These are phyloP conservation scores for Colletotrichum cordylinicola DNA, from an alignment of 2,329 filamentous ascomycete species.

Conservation along the genomic window DNA sequence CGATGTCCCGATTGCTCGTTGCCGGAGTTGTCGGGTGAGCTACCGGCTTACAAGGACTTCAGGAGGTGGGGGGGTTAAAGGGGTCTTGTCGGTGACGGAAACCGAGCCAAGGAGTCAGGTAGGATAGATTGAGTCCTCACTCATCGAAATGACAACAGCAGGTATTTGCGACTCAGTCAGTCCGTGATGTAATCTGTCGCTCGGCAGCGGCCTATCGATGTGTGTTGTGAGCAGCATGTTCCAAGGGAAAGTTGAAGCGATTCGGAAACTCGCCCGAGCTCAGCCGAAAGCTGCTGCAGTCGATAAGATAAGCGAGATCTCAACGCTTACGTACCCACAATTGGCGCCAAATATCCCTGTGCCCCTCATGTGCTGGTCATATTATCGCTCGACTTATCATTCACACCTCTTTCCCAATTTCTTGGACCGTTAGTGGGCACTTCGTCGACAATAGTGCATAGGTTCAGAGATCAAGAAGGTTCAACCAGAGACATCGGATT, in stretches of 20 bases:
- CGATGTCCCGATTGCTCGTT: not conserved
- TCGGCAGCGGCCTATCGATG: not conserved
- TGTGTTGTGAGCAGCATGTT: not conserved
- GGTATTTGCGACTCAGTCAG: not conserved
- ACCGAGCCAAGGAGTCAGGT: not conserved
- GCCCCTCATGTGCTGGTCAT: not conserved
- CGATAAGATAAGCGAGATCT: slow-evolving; percentile 6
- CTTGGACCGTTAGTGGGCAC: too few relatives aligned
- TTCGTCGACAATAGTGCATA: too few relatives aligned
- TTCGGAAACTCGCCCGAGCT: slow-evolving; percentile 5
- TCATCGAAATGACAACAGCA: not conserved
- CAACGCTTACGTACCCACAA: not conserved
- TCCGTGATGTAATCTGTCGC: not conserved
- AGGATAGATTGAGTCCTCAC: not conserved
- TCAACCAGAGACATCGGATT: not conserved
- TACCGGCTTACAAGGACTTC: not conserved
- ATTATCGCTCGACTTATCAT: not conserved
- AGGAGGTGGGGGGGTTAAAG: not conserved
- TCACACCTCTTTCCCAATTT: not conserved
- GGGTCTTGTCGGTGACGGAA: not conserved
- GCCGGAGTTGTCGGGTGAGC: not conserved
- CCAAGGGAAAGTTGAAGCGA: not conserved
- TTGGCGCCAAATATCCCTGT: not conserved
- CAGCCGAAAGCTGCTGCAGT: not conserved
- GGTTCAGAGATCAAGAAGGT: not conserved